Base-by-base conservation (phyloP, 2,329 filamentous ascomycete genomes). In the Apiospora marii region DNA sequence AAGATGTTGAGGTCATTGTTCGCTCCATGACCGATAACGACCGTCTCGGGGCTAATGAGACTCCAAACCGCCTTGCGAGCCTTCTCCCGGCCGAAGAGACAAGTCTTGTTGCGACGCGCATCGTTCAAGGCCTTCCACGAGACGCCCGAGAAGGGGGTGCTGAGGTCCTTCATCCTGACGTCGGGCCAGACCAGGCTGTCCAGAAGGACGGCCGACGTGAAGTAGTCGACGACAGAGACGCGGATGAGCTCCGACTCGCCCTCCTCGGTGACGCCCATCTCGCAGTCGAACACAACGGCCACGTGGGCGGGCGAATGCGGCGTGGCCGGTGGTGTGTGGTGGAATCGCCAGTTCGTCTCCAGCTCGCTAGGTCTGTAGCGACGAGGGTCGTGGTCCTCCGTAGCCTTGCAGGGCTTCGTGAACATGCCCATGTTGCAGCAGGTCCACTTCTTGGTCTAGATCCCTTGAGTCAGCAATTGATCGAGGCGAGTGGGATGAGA, bases 161-260 rank as follows among this genome's bases (percentile, higher is more conserved):
- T 64, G 30, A 64, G 58, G 13, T 10, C 10, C 8, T 37, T n/a
- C 58, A 64, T 64, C 58, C 41, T 64, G 58, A 10, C 34, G 14
- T 64, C 58, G 58, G 58, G 58, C 58, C 58, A 64, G 19, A 64
- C 34, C 1, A 64, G 58, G 34, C 58, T 64, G 34, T 64, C 58
- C 16, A 64, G 58, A 19, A 64, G 34, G 19, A 64, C 30, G 22
- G 22, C 58, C 4, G 30, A 64, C 8, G 58, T 13, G 8, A 64
- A 64, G 13, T 64, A 64, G 19, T 64, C 58, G 10, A 64, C 34
- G 34, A 64, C 34, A 22, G 58, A 64, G 34, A 64, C 19, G 34
- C 58, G 58, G 12, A 64, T 64, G 34, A 64, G 58, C 4, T 64
- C 58, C 58, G 58, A 64, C 30, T 64, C 58, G 30, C 58, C 58